Percentiles rank a stretch among this genome's conserved stretches.
Evolutionary conservation across 1,284 basidiomycete species (phyloP).

Genomic region (Ustilago cynodontis): DNA sequence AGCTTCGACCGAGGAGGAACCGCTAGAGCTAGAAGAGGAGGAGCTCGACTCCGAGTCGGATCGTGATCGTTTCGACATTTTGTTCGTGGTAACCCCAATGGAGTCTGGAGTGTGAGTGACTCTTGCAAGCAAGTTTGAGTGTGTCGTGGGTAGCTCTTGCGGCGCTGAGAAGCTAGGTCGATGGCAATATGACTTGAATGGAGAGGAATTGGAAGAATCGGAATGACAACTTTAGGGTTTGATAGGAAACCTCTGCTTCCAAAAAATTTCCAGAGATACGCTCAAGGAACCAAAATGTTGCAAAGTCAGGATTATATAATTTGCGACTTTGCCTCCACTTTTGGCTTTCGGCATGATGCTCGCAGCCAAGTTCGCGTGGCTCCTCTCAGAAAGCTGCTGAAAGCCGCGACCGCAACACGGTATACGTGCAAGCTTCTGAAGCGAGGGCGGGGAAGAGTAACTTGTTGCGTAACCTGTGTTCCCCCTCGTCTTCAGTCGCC

Average conservation of each 20-base stretch:
- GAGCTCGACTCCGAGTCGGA: conserved; percentile 45
- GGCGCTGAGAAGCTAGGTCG: too few species aligned
- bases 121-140: not conserved
- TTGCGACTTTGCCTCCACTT: conserved; percentile 17
- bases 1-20: conserved; percentile 31
- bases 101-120: too few species aligned
- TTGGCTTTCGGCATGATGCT: not conserved
- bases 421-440: not conserved
- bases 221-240: conserved; percentile 3
- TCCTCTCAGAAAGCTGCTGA: not conserved
- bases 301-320: conserved; percentile 32
- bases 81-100: not conserved
- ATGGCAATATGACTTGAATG: not conserved
- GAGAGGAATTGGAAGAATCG: not conserved
- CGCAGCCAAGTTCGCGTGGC: not conserved
- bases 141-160: too few species aligned
- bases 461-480: conserved; percentile 20
- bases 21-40: conserved; percentile 43
- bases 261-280: conserved; percentile 27
- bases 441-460: not conserved
- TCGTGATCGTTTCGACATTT: conserved; percentile 33
- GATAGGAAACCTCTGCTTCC: conserved; percentile 3
- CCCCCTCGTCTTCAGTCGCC: not conserved
- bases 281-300: not conserved
- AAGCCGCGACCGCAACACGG: conserved; percentile 6